Percentiles rank a stretch among this genome's conserved stretches.
Evolutionary conservation across 2,329 filamentous ascomycete species (phyloP).

Genomic region (Cladorrhinum sp.): DNA sequence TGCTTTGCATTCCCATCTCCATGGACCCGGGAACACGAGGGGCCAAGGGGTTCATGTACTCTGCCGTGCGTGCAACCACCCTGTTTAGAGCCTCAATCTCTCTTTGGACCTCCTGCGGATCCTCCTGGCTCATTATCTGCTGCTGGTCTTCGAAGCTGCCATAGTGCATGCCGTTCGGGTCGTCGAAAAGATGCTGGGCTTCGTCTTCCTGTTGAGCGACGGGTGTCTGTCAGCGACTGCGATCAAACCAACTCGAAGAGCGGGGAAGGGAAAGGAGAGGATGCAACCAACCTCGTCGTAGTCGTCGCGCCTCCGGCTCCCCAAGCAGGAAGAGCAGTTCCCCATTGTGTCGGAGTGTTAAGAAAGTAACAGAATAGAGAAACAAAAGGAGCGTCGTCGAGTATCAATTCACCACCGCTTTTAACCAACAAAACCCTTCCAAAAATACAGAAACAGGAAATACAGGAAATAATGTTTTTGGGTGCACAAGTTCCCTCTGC

Average conservation of each 20-base stretch:
- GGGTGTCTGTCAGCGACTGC: slow-evolving; percentile 4
- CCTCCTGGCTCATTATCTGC: slow-evolving; percentile 52
- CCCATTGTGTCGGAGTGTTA: slow-evolving; percentile 46
- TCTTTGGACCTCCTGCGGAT: slow-evolving; percentile 60
- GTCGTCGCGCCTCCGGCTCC: slow-evolving; percentile 47
- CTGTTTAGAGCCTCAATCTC: slow-evolving; percentile 63
- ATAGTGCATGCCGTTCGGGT: slow-evolving; percentile 57
- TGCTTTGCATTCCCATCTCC: slow-evolving; percentile 2
- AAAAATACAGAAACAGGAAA: not conserved
- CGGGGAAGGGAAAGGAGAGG: not conserved
- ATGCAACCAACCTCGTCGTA: slow-evolving; percentile 51
- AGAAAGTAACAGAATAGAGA: slow-evolving; percentile 7
- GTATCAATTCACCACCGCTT: not conserved
- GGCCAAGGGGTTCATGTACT: slow-evolving; percentile 43
- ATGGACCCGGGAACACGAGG: slow-evolving; percentile 7
- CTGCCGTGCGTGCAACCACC: slow-evolving; percentile 62
- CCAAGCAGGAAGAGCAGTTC: slow-evolving; percentile 59
- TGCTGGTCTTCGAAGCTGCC: slow-evolving; percentile 59
- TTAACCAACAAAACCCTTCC: not conserved
- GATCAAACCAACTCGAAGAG: not conserved
- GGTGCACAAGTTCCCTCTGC: slow-evolving; percentile 12
- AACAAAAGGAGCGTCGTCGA: slow-evolving; percentile 2
- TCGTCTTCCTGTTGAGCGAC: slow-evolving; percentile 50
- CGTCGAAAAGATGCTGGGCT: slow-evolving; percentile 58
- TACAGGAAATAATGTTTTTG: not conserved